phyloP scores from a whole-genome alignment of 331 rosid species.

The Quercus phellos region DNA sequence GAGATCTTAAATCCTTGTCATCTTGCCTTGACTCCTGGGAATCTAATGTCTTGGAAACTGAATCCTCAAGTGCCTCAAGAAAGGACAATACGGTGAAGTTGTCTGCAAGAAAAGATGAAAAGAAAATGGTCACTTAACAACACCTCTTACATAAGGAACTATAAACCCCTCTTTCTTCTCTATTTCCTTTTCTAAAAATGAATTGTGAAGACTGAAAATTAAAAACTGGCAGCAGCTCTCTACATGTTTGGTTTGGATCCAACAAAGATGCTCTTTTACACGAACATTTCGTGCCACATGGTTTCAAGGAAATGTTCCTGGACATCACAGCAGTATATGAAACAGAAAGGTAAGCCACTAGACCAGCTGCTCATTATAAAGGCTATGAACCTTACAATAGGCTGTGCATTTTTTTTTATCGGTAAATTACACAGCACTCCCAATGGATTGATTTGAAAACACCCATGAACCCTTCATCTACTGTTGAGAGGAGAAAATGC shows the following conservation, averaged over 20 bases:
- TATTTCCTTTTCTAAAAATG: not conserved
- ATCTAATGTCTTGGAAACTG: conserved; percentile 45
- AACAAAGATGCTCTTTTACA: not conserved
- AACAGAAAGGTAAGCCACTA: too few relatives aligned
- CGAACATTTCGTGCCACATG: not conserved
- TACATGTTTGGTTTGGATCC: not conserved
- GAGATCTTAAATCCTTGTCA: conserved; percentile 64
- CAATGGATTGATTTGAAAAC: too few relatives aligned
- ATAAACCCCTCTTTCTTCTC: not conserved
- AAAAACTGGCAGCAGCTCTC: not conserved
- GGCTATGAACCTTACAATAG: too few relatives aligned
- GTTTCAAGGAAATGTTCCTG: not conserved
- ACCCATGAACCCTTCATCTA: too few relatives aligned
- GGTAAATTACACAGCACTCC: too few relatives aligned
- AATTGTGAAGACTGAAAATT: not conserved
- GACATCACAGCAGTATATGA: not conserved
- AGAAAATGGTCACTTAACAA: not conserved
- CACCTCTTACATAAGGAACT: not conserved
- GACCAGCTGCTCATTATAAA: too few relatives aligned
- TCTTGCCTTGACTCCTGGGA: conserved; percentile 58
- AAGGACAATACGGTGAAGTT: conserved; percentile 86
- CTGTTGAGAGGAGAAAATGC: too few relatives aligned
- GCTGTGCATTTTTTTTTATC: too few relatives aligned
- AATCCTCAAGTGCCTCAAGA: conserved; percentile 91
- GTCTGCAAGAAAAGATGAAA: conserved; percentile 43